Conservation (phyloP, 345 rosid genomes). For the Gynandropsis gynandra region DNA sequence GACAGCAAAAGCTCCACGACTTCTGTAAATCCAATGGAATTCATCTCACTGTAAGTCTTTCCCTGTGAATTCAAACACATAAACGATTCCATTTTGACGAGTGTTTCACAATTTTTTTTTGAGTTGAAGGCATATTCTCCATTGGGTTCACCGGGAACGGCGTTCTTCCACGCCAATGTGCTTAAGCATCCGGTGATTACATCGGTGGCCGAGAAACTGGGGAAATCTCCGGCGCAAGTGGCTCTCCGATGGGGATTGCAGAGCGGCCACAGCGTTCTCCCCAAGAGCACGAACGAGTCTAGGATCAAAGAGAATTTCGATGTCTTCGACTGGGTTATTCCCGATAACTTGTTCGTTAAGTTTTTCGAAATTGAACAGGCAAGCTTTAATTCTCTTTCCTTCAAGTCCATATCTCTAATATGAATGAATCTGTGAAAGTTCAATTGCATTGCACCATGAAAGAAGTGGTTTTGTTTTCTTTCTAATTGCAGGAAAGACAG, state of each 20-base stretch:
- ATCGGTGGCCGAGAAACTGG: constrained; percentile 42
- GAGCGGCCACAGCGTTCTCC: constrained; percentile 53
- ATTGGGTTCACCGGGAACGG: constrained; percentile 44
- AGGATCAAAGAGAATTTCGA: constrained; percentile 40
- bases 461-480: too few relatives aligned
- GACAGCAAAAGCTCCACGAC: constrained; percentile 43
- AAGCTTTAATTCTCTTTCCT: constrained; percentile 13
- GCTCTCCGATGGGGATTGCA: constrained; percentile 67
- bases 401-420: too few relatives aligned
- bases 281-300: constrained; percentile 47
- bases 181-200: constrained; percentile 33
- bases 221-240: constrained; percentile 51
- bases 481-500: too few relatives aligned
- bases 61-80: constrained; percentile 19
- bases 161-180: constrained; percentile 30
- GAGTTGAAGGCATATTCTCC: constrained; percentile 51
- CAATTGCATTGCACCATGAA: too few relatives aligned
- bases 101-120: neutral
- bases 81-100: neutral
- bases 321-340: constrained; percentile 42
- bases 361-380: constrained; percentile 53
- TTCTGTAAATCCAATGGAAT: constrained; percentile 54
- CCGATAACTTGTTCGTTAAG: constrained; percentile 31
- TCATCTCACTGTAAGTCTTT: constrained; percentile 46
- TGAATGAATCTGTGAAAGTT: too few relatives aligned